phyloP scores from a whole-genome alignment of 768 basidiomycete genomes.

The Paxillus ammoniavirescens region DNA sequence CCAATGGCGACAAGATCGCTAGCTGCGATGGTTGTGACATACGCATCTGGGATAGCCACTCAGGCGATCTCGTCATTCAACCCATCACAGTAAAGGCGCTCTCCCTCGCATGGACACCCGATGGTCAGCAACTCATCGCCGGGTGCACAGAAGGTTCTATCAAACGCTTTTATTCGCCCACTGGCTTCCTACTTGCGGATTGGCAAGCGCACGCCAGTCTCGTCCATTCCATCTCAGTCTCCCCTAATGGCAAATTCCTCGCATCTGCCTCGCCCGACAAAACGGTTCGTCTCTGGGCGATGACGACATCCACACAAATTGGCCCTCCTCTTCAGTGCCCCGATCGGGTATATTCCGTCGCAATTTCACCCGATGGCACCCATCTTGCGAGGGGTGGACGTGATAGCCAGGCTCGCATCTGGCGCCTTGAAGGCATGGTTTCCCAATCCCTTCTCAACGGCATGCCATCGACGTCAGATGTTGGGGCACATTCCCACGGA shows the following conservation, averaged over 20 bases:
- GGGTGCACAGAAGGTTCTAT: background rate
- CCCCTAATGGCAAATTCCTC: slow-evolving; percentile 8
- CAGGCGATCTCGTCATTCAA: background rate
- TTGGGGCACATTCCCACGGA: too few relatives aligned
- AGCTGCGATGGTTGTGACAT: background rate
- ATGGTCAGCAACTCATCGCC: background rate
- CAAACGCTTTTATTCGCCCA: background rate
- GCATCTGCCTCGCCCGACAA: slow-evolving; percentile 8
- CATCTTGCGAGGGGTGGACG: slow-evolving; percentile 3
- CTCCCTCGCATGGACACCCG: background rate
- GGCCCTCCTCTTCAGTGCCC: background rate
- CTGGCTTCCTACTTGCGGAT: background rate
- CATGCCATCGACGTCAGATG: too few relatives aligned
- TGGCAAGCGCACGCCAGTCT: slow-evolving; percentile 7
- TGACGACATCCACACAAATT: background rate
- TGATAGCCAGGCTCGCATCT: background rate
- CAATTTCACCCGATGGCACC: slow-evolving; percentile 2
- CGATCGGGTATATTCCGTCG: background rate
- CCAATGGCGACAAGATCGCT: background rate
- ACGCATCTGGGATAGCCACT: background rate
- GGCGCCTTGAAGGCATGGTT: background rate
- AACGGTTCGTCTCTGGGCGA: slow-evolving; percentile 16
- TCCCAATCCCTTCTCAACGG: too few relatives aligned
- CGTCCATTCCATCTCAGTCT: slow-evolving; percentile 11
- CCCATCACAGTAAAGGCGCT: background rate